A percentile compares a stretch with the other conserved stretches of the same genome.
These are phyloP conservation scores for Diaporthe caulivora DNA, from an alignment of 2,329 filamentous ascomycete species.

Conservation along the genomic window DNA sequence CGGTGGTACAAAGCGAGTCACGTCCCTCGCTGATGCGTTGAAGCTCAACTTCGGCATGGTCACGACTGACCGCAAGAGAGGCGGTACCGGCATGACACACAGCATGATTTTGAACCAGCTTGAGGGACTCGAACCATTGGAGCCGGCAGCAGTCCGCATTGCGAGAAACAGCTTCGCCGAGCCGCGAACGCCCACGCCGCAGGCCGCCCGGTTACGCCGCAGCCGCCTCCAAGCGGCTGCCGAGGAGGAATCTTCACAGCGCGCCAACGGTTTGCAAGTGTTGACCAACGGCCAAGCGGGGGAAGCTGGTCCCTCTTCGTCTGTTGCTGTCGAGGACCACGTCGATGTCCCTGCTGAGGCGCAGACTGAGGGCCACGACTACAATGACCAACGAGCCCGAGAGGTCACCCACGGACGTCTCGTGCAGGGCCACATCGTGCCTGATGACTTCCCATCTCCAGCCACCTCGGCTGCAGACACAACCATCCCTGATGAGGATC, in stretches of 20 bases:
- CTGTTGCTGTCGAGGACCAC: slow-evolving; percentile 51
- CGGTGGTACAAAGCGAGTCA: slow-evolving; percentile 96
- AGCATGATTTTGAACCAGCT: slow-evolving; percentile 82
- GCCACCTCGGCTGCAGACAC: slow-evolving; percentile 77
- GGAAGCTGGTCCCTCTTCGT: slow-evolving; percentile 38
- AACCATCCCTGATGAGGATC: slow-evolving; percentile 77
- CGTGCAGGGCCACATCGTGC: slow-evolving; percentile 94
- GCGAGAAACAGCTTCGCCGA: slow-evolving; percentile 43
- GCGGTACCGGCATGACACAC: slow-evolving; percentile 73
- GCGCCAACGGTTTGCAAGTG: slow-evolving; percentile 48
- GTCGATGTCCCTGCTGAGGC: slow-evolving; percentile 55
- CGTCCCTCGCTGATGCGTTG: slow-evolving; percentile 92
- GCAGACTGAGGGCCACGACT: slow-evolving; percentile 60
- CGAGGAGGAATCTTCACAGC: slow-evolving; percentile 58
- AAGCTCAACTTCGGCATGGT: slow-evolving; percentile 99
- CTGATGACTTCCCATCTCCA: slow-evolving; percentile 90
- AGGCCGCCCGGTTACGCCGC: slow-evolving; percentile 43
- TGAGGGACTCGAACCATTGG: slow-evolving; percentile 65
- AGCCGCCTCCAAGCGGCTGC: slow-evolving; percentile 54
- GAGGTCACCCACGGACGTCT: slow-evolving; percentile 94
- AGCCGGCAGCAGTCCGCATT: slow-evolving; percentile 39
- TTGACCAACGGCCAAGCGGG: slow-evolving; percentile 45
- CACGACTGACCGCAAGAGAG: slow-evolving; percentile 81
- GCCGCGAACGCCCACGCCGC: slow-evolving; percentile 44
- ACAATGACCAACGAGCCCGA: slow-evolving; percentile 83